These are phyloP conservation scores for Tubosaeta sp. DNA, from an alignment of 768 basidiomycete genomes.

Conservation along the genomic window DNA sequence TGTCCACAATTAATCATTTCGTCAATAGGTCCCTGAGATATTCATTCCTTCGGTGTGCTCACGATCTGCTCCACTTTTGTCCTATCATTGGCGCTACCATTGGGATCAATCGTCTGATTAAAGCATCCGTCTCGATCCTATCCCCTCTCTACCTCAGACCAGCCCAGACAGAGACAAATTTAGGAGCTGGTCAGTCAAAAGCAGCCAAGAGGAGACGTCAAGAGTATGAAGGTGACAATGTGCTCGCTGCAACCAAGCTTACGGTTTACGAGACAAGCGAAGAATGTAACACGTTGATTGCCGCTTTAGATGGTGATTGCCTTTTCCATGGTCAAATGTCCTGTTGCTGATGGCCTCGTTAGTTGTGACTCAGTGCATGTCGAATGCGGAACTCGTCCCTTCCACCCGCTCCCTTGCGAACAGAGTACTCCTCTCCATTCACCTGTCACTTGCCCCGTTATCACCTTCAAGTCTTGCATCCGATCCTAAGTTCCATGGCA, in stretches of 20 bases:
- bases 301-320: conserved; percentile 56
- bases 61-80: conserved; percentile 40
- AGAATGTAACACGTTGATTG: conserved; percentile 51
- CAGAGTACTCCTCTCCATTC: conserved; percentile 54
- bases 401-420: conserved; percentile 55
- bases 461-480: conserved; percentile 51
- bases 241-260: conserved; percentile 49
- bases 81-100: conserved; percentile 45
- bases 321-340: not conserved
- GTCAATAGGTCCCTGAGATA: conserved; percentile 34
- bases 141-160: conserved; percentile 43
- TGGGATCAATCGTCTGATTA: conserved; percentile 49
- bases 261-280: conserved; percentile 45
- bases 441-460: conserved; percentile 53
- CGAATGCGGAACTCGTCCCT: conserved; percentile 46
- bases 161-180: conserved; percentile 26
- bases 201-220: conserved; percentile 67
- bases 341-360: conserved; percentile 3
- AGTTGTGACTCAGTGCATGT: conserved; percentile 52
- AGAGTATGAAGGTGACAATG: conserved; percentile 72
- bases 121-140: conserved; percentile 47
- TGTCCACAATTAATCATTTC: conserved; percentile 4
- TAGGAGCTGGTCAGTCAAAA: conserved; percentile 31
- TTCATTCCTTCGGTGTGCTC: conserved; percentile 42
- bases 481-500: conserved; percentile 45